Conservation (phyloP, 257 asterid species). For the Verbascum thapsus region DNA sequence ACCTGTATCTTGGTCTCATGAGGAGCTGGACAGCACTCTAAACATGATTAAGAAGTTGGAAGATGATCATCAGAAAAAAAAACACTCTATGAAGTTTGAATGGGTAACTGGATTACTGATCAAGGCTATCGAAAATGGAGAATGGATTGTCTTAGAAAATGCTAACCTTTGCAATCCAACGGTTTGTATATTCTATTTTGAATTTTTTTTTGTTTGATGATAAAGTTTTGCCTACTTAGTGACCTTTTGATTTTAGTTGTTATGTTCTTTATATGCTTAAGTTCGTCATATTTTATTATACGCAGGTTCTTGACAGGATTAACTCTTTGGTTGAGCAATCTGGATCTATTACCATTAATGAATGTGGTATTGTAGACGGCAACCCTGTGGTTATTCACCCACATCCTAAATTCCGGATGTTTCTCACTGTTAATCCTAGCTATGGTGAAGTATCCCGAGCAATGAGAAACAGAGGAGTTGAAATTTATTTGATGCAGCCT, state of each 20-base stretch:
- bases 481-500: constrained; percentile 80
- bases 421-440: constrained; percentile 87
- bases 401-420: constrained; percentile 90
- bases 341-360: constrained; percentile 91
- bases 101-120: constrained; percentile 92
- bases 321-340: constrained; percentile 98
- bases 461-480: constrained; percentile 97
- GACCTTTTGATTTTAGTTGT: background rate
- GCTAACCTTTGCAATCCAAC: constrained; percentile 99
- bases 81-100: constrained; percentile 74
- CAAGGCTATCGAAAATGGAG: constrained; percentile 96
- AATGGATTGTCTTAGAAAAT: constrained; percentile 94
- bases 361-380: constrained; percentile 92
- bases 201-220: constrained; percentile 14
- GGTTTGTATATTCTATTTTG: constrained; percentile 50
- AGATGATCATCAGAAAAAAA: constrained; percentile 41
- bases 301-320: constrained; percentile 96
- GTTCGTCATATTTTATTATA: constrained; percentile 19
- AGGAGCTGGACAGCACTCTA: constrained; percentile 61
- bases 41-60: constrained; percentile 52
- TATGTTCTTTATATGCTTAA: constrained; percentile 21
- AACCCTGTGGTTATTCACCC: constrained; percentile 82
- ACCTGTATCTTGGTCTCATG: constrained; percentile 64
- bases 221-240: background rate
- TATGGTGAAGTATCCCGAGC: constrained; percentile 98